Evolutionary conservation across 495 filamentous ascomycete genomes (phyloP).

Genomic region (Ascodesmis nigricans): DNA sequence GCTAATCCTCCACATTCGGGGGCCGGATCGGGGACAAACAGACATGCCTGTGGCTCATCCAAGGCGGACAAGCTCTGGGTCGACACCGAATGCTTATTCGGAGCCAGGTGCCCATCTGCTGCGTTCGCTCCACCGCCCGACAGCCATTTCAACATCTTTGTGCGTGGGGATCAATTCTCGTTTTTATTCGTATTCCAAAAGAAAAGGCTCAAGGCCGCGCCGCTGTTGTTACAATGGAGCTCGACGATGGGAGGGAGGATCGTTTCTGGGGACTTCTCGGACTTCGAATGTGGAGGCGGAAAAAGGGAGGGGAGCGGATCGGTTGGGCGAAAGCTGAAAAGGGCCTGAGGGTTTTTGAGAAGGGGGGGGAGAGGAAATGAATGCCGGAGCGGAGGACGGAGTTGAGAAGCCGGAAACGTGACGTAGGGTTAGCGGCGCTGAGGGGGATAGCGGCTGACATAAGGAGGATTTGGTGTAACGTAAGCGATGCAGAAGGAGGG

Average conservation of each 20-base stretch:
- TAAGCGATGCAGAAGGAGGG: no score
- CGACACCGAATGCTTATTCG: conserved; percentile 21
- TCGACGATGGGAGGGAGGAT: no score
- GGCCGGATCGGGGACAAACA: conserved; percentile 17
- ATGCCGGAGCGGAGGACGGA: background rate
- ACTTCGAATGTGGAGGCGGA: no score
- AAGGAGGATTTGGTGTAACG: no score
- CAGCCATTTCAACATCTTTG: background rate
- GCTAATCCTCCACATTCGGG: conserved; percentile 4
- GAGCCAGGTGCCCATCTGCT: no score
- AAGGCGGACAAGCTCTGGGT: conserved; percentile 37
- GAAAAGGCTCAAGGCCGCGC: no score
- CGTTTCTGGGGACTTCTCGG: no score
- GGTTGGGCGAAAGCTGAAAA: conserved; percentile 2
- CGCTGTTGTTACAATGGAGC: no score
- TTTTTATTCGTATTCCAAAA: no score
- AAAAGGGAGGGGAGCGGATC: background rate
- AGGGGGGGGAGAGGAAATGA: background rate
- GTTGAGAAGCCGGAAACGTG: background rate
- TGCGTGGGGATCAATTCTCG: no score
- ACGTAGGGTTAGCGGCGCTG: no score
- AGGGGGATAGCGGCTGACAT: no score
- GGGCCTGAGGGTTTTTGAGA: background rate
- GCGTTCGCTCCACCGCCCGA: background rate
- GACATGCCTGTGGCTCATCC: conserved; percentile 38